Evolutionary conservation across 805 yeast species (phyloP).

Genomic region (Spencermartinsiella europaea): DNA sequence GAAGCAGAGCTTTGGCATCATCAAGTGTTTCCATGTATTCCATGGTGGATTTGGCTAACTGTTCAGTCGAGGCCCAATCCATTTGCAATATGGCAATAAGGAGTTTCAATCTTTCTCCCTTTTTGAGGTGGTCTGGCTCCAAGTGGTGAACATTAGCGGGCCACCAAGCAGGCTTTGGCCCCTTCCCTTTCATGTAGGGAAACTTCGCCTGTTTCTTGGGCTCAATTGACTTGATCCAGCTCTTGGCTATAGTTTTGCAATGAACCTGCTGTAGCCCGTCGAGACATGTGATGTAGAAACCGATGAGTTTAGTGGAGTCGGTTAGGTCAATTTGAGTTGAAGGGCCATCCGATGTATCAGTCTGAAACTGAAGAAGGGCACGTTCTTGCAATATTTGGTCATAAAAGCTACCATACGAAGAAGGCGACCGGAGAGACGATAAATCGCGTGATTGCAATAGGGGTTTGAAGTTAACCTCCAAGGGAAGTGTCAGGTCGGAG

Average conservation of each 20-base stretch:
- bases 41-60: conserved; percentile 3
- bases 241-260: conserved; percentile 60
- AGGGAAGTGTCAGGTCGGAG: too few species aligned
- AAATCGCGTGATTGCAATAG: too few species aligned
- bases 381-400: too few species aligned
- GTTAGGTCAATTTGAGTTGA: too few species aligned
- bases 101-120: conserved; percentile 49
- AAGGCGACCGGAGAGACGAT: too few species aligned
- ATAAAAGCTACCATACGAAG: too few species aligned
- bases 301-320: not conserved
- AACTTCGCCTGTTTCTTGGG: conserved; percentile 58
- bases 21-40: not conserved
- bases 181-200: conserved; percentile 55
- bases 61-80: not conserved
- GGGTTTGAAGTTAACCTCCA: too few species aligned
- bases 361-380: too few species aligned
- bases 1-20: not conserved
- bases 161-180: conserved; percentile 66
- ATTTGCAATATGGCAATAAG: conserved; percentile 26
- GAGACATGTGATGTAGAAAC: conserved; percentile 23
- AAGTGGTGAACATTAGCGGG: conserved; percentile 52
- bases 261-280: conserved; percentile 44
- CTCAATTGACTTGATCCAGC: conserved; percentile 61
- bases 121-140: conserved; percentile 71
- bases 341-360: too few species aligned